Base-by-base conservation (phyloP, 225 moss, liverwort and hornwort species). In the Physcomitrellopsis africana region DNA sequence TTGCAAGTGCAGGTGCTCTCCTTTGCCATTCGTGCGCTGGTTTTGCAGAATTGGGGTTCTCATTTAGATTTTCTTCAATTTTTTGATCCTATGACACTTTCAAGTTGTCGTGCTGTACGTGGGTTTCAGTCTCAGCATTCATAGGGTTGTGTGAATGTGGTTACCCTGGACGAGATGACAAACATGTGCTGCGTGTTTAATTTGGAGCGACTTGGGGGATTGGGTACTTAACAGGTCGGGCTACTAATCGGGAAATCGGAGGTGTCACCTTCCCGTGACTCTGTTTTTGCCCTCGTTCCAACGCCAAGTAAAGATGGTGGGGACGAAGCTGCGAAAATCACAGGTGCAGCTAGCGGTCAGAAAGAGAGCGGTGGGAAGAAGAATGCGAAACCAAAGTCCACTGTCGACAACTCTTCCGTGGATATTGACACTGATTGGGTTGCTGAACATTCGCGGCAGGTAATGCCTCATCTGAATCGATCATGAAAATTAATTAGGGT, bases 261-360 rank as follows among this genome's bases (percentile, higher is more conserved):
- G 65, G 84, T 85, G 3, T 90, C 88, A 13, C 84, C 83, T 15
- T 83, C 89, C 60, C 93, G 95, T 70, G 93, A 99, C 74, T 78
- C 90, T 58, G 86, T 99, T 51, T 92, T 92, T 72, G 80, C 89
- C 57, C 80, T 99, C 11, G 82, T 95, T 82, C 99, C 86, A 24
- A 95, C 95, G 22, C 99, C 99, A 11, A 72, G 69, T 62, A 95
- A 91, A 77, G 99, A 95, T 84, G 99, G 95, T 84, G 99, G 95
- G 27, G 93, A 88, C 42, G 90, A 91, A 80, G 84, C 90, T 58
- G 92, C 90, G 23, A 85, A 81, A 76, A 69, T 87, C 60, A 64
- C 78, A 27, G 78, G 87, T 13, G 77, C 73, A 47, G 51, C 69
- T 17, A 62, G 29, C 42, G 82, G 79, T 48, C 85, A 81, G 75